Conservation (phyloP, 192 early-diverging fungal species). For the Pilobolus umbonatus region DNA sequence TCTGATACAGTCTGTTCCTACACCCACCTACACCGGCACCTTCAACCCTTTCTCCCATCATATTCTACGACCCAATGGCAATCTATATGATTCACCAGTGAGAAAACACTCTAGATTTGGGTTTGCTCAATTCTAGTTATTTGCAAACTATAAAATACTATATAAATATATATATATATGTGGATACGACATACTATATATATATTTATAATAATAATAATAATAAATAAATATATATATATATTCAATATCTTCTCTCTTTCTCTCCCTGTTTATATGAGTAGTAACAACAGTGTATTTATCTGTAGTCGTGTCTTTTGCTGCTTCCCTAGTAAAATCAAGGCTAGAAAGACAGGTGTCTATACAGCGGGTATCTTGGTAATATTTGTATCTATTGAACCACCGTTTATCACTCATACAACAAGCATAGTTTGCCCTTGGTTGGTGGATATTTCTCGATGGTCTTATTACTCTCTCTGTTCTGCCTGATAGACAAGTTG, state of each 20-base stretch:
- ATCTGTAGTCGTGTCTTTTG: constrained; percentile 12
- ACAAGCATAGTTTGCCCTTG: constrained; percentile 19
- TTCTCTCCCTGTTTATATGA: too few species aligned
- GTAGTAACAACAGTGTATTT: constrained; percentile 14
- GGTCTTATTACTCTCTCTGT: constrained; percentile 1
- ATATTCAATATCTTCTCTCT: too few species aligned
- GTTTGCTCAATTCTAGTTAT: constrained; percentile 27
- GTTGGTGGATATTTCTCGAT: constrained; percentile 26
- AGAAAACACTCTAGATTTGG: constrained; percentile 30
- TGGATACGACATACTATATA: too few species aligned
- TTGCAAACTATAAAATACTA: too few species aligned
- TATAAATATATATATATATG: too few species aligned
- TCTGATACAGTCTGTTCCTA: constrained; percentile 13
- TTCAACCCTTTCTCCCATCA: constrained; percentile 30
- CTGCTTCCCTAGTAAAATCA: constrained; percentile 14
- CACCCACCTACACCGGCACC: constrained; percentile 17
- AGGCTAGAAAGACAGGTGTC: constrained; percentile 14
- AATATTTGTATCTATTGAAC: neutral
- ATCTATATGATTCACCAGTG: constrained; percentile 18
- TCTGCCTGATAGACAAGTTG: neutral
- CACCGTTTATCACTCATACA: neutral
- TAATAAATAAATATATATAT: too few species aligned
- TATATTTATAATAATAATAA: too few species aligned
- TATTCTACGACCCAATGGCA: constrained; percentile 10
- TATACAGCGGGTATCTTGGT: constrained; percentile 21